A percentile compares a stretch with the other conserved stretches of the same genome.
Evolutionary conservation across 2,329 filamentous ascomycete genomes (phyloP).

Genomic region (Nothophaeocryptopus gaeumannii): DNA sequence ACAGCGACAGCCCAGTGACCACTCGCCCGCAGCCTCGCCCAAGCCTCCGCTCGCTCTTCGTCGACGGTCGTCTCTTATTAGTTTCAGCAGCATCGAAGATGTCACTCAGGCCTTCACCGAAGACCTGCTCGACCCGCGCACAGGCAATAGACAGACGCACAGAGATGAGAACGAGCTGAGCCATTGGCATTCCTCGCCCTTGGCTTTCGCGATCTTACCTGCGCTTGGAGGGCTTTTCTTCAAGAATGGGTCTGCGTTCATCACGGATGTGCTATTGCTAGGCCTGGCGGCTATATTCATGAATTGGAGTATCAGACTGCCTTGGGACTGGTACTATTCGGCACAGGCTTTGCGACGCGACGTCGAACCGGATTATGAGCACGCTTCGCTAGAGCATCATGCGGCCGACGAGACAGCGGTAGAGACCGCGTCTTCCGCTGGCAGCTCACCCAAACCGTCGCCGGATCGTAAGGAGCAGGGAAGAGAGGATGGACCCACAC

Average conservation of each 20-base stretch:
- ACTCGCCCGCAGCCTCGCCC: constrained; percentile 20
- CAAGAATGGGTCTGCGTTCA: constrained; percentile 75
- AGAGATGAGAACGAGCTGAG: constrained; percentile 55
- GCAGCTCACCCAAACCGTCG: constrained; percentile 19
- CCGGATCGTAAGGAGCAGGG: constrained; percentile 9
- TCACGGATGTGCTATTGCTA: constrained; percentile 81
- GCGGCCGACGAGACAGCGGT: constrained; percentile 23
- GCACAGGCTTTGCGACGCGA: constrained; percentile 39
- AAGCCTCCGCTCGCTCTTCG: constrained; percentile 38
- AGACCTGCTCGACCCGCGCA: constrained; percentile 59
- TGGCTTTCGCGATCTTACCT: constrained; percentile 80
- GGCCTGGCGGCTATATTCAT: constrained; percentile 79
- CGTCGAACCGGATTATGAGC: constrained; percentile 14
- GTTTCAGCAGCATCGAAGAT: constrained; percentile 71
- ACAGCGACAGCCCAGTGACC: constrained; percentile 19
- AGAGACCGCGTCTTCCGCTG: constrained; percentile 24
- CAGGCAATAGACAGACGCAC: constrained; percentile 30
- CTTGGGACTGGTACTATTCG: constrained; percentile 66
- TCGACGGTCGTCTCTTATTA: constrained; percentile 74
- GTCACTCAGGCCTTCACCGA: constrained; percentile 64
- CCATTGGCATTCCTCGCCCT: constrained; percentile 73
- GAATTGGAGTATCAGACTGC: constrained; percentile 86
- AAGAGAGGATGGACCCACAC: constrained; percentile 6
- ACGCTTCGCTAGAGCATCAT: not conserved
- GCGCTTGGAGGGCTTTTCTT: constrained; percentile 83